phyloP scores from a whole-genome alignment of 768 basidiomycete species.

The Agaricus sinodeliciosus region DNA sequence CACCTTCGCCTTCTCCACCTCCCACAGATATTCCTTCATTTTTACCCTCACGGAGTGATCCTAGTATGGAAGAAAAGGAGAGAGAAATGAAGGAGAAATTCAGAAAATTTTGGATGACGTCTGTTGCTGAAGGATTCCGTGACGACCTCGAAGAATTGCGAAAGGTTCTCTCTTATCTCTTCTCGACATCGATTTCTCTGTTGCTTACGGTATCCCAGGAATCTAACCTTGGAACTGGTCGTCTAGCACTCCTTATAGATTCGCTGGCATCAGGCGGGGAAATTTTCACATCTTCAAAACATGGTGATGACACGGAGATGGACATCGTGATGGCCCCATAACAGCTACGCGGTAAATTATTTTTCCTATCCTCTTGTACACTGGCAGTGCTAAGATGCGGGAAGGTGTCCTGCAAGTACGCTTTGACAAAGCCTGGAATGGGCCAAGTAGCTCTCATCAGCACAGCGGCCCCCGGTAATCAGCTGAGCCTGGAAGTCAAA shows the following conservation, averaged over 20 bases:
- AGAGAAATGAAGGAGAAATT: conserved; percentile 58
- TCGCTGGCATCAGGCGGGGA: conserved; percentile 77
- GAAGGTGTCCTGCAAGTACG: too few relatives aligned
- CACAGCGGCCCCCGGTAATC: too few relatives aligned
- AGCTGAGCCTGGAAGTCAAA: too few relatives aligned
- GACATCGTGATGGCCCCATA: conserved; percentile 55
- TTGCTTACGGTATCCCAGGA: conserved; percentile 27
- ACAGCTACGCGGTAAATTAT: not conserved
- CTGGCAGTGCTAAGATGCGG: too few relatives aligned
- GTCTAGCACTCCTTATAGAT: conserved; percentile 72
- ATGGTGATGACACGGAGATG: conserved; percentile 54
- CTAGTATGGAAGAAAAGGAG: conserved; percentile 33
- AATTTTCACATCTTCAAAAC: conserved; percentile 47
- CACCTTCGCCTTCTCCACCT: conserved; percentile 42
- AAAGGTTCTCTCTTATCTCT: conserved; percentile 41
- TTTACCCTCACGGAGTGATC: conserved; percentile 28
- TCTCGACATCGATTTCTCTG: not conserved
- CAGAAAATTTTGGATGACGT: conserved; percentile 82
- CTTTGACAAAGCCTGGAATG: too few relatives aligned
- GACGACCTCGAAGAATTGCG: conserved; percentile 81
- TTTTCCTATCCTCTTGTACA: too few relatives aligned
- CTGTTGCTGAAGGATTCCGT: conserved; percentile 74
- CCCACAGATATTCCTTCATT: conserved; percentile 51
- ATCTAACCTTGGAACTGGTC: conserved; percentile 60
- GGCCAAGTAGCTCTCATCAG: too few relatives aligned